A percentile compares a stretch with the other conserved stretches of the same genome.
phyloP scores from a whole-genome alignment of 495 filamentous ascomycete genomes.

The Terfezia boudieri region DNA sequence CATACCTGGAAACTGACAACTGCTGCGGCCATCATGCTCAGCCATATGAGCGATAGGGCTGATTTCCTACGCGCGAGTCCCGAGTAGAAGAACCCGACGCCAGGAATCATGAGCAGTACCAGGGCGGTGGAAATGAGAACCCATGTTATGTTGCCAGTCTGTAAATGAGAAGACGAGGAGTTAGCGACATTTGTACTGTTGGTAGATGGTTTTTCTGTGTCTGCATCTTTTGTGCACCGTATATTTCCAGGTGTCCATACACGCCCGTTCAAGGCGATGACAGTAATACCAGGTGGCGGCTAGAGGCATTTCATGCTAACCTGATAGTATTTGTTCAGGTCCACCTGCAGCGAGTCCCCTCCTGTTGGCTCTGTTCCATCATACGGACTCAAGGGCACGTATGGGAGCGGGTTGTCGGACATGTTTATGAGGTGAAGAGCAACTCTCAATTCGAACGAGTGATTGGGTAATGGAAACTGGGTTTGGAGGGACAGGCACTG shows the following conservation, averaged over 20 bases:
- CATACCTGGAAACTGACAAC: constrained; percentile 59
- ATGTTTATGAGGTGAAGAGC: not conserved
- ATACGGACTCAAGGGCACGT: not conserved
- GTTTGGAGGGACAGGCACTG: too few species aligned
- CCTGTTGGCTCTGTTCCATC: not conserved
- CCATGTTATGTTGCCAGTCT: constrained; percentile 85
- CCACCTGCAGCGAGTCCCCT: not conserved
- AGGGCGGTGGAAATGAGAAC: constrained; percentile 71
- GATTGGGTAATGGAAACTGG: not conserved
- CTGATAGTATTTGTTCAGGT: not conserved
- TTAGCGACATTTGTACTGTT: not conserved
- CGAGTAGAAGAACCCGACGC: constrained; percentile 96
- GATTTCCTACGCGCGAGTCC: constrained; percentile 93
- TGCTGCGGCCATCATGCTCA: constrained; percentile 85
- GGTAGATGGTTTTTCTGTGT: too few species aligned
- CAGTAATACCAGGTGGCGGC: not conserved
- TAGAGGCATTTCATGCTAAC: not conserved
- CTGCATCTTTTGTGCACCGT: too few species aligned
- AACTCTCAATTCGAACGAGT: not conserved
- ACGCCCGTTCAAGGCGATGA: not conserved
- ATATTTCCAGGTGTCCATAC: too few species aligned
- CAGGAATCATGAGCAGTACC: constrained; percentile 93
- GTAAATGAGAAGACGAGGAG: constrained; percentile 1
- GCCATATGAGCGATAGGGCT: constrained; percentile 82
- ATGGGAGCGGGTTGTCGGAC: not conserved